These are phyloP conservation scores for Urochloa ruziziensis DNA, from an alignment of 176 grass and related monocot genomes.

Conservation along the genomic window DNA sequence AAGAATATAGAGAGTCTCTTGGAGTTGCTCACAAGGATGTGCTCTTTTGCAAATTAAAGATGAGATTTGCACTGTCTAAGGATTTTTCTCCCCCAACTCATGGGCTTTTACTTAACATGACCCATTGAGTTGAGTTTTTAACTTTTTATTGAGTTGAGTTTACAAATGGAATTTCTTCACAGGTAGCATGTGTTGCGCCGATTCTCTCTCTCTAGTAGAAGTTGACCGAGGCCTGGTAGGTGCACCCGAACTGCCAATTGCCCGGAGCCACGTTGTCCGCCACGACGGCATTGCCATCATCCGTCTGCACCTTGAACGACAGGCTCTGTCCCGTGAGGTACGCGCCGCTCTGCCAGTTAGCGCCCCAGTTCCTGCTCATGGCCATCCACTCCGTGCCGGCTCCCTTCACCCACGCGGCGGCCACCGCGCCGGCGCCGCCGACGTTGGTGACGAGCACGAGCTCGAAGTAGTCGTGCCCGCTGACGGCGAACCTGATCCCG, in stretches of 20 bases:
- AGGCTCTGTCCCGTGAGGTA: constrained; percentile 46
- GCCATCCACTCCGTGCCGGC: constrained; percentile 32
- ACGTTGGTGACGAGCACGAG: constrained; percentile 50
- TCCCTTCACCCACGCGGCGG: constrained; percentile 44
- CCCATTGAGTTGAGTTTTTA: background rate
- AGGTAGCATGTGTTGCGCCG: too few species aligned
- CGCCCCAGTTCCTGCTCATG: constrained; percentile 66
- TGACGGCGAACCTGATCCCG: constrained; percentile 45
- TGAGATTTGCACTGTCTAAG: too few species aligned
- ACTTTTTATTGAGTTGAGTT: too few species aligned
- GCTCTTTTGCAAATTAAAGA: too few species aligned
- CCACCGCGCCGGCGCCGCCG: constrained; percentile 49
- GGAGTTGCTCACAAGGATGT: too few species aligned
- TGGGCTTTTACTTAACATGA: background rate
- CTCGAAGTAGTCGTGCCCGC: constrained; percentile 48
- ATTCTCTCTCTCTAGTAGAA: constrained; percentile 30
- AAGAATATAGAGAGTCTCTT: too few species aligned
- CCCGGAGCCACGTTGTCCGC: constrained; percentile 41
- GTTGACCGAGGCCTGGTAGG: constrained; percentile 28
- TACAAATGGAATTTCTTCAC: too few species aligned
- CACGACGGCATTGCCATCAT: constrained; percentile 25
- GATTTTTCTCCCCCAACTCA: too few species aligned
- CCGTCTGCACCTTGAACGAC: constrained; percentile 52
- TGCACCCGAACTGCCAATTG: constrained; percentile 51
- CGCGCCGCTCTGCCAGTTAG: constrained; percentile 56